Percentiles rank a stretch among this genome's conserved stretches.
Conservation (phyloP, 176 grass and related monocot genomes). For the Oryza coarctata region DNA sequence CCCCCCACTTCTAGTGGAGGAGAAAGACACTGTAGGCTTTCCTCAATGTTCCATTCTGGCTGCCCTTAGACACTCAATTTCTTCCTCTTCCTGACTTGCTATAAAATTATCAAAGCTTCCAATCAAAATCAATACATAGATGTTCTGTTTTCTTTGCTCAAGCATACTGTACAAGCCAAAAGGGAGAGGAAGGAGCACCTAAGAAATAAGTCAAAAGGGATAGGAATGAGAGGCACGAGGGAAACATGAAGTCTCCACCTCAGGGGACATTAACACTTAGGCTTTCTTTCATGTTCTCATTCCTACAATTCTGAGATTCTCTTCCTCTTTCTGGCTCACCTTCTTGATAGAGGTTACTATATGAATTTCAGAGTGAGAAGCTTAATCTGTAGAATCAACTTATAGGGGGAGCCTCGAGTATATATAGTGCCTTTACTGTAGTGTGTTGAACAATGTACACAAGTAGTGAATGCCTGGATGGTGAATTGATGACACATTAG, state of each 20-base stretch:
- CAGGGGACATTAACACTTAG: not conserved
- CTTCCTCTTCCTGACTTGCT: not conserved
- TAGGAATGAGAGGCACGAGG: conserved; percentile 39
- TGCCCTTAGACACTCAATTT: not conserved
- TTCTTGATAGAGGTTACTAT: not conserved
- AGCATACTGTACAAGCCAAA: not conserved
- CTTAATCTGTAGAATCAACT: not conserved
- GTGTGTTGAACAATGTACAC: not conserved
- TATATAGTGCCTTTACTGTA: not conserved
- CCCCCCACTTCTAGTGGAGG: not conserved
- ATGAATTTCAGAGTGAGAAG: not conserved
- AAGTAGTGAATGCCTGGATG: not conserved
- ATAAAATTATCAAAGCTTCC: not conserved
- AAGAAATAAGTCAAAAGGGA: too few species aligned
- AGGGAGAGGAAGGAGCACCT: conserved; percentile 22
- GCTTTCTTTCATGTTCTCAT: conserved; percentile 31
- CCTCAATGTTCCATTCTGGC: not conserved
- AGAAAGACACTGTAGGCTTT: not conserved
- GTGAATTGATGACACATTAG: not conserved
- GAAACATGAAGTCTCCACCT: not conserved
- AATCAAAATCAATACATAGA: not conserved
- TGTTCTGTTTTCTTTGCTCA: not conserved
- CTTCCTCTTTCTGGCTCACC: not conserved
- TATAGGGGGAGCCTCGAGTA: not conserved
- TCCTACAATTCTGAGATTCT: not conserved